Conservation (phyloP, 73 alveolate genomes). For the Uronychia binucleata region DNA sequence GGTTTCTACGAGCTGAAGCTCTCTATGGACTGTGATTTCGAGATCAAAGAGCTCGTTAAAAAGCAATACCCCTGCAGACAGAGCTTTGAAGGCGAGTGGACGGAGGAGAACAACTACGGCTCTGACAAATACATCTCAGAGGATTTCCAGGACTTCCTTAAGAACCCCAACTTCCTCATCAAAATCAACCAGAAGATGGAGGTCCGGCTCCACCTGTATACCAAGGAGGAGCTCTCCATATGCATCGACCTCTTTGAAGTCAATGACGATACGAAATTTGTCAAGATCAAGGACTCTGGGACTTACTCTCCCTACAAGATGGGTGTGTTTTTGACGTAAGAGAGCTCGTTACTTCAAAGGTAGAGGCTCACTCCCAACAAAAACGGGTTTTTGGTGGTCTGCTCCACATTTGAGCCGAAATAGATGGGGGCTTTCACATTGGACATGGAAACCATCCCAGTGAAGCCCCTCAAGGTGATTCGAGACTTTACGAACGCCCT, state of each 20-base stretch:
- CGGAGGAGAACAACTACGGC: conserved; percentile 2
- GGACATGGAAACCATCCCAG: background rate
- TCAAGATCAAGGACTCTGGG: conserved; percentile 5
- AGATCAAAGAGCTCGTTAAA: background rate
- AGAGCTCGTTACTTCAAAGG: background rate
- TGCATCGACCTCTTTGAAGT: background rate
- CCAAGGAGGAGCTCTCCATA: conserved; percentile 1
- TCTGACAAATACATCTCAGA: background rate
- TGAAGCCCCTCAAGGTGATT: background rate
- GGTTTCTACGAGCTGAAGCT: background rate
- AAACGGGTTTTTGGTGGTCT: background rate
- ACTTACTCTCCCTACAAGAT: conserved; percentile 13
- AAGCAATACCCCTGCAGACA: background rate
- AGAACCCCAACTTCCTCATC: background rate
- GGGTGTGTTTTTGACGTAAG: conserved; percentile 8
- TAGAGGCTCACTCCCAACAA: background rate
- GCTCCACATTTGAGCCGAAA: background rate
- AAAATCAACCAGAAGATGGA: background rate
- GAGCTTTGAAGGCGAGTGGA: conserved; percentile 5
- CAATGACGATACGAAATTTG: background rate
- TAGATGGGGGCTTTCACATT: background rate
- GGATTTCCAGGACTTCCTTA: background rate
- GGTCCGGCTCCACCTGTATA: background rate
- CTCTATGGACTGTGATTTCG: conserved; percentile 4
- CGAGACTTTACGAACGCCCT: background rate